A percentile compares a stretch with the other conserved stretches of the same genome.
Conservation (phyloP, 2,329 filamentous ascomycete species). For the Aureobasidium zeae region DNA sequence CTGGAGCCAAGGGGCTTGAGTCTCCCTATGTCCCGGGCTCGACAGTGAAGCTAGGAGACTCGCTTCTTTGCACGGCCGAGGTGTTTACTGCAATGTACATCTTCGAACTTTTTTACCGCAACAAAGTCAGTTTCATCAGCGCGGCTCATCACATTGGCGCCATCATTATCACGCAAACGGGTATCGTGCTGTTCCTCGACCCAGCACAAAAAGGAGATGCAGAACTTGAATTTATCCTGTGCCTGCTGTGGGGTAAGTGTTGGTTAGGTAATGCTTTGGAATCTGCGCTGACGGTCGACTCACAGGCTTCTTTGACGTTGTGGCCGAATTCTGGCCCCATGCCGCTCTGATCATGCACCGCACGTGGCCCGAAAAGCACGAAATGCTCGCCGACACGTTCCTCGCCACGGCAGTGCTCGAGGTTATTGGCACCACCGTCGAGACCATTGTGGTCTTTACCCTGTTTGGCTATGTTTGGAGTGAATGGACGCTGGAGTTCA, state of each 20-base stretch:
- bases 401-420: slow-evolving; percentile 31
- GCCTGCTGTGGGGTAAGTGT: slow-evolving; percentile 33
- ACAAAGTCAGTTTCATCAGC: slow-evolving; percentile 34
- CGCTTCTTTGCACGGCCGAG: slow-evolving; percentile 33
- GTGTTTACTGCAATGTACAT: slow-evolving; percentile 40
- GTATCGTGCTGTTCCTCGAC: slow-evolving; percentile 33
- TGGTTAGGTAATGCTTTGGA: no score
- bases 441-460: slow-evolving; percentile 26
- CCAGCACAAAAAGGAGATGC: slow-evolving; percentile 26
- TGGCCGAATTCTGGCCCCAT: slow-evolving; percentile 40
- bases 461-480: slow-evolving; percentile 28
- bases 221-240: slow-evolving; percentile 31
- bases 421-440: slow-evolving; percentile 31
- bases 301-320: slow-evolving; percentile 38
- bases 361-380: slow-evolving; percentile 31
- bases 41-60: slow-evolving; percentile 35
- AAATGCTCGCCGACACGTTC: slow-evolving; percentile 34
- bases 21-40: not conserved
- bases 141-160: slow-evolving; percentile 36
- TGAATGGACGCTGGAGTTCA: slow-evolving; percentile 36
- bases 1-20: slow-evolving; percentile 19
- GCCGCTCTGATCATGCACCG: slow-evolving; percentile 40
- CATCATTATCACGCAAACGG: slow-evolving; percentile 35
- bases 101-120: slow-evolving; percentile 38
- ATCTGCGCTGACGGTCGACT: no score